phyloP scores from a whole-genome alignment of 257 asterid species.

The Solanum corneliomulleri region DNA sequence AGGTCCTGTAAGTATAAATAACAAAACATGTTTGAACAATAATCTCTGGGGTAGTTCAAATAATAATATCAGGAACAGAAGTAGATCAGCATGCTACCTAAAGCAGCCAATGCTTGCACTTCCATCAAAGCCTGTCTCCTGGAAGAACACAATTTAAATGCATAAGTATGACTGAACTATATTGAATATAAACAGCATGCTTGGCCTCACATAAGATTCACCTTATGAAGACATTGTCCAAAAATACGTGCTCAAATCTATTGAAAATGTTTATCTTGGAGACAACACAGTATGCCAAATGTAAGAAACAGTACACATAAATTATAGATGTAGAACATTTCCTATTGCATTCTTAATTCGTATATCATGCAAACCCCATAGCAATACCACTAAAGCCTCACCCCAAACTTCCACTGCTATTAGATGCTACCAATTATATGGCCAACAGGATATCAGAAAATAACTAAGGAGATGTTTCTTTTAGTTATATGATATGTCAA shows the following conservation, averaged over 20 bases:
- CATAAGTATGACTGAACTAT: background rate
- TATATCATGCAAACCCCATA: background rate
- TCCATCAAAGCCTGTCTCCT: conserved; percentile 96
- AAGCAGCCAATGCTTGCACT: conserved; percentile 90
- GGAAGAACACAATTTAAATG: conserved; percentile 6
- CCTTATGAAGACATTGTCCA: background rate
- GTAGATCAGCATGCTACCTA: conserved; percentile 32
- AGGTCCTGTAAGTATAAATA: conserved; percentile 42
- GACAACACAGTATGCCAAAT: background rate
- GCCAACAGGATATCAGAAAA: background rate
- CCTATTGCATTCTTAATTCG: background rate
- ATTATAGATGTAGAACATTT: background rate
- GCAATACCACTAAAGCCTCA: background rate
- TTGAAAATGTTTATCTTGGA: background rate
- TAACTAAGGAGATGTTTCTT: background rate
- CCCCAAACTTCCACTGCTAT: background rate
- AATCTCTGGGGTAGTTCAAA: background rate
- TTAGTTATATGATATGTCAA: background rate
- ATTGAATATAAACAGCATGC: background rate
- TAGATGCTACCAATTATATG: background rate
- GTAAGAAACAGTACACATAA: background rate
- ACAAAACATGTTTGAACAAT: background rate
- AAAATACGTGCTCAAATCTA: background rate
- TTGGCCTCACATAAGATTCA: background rate
- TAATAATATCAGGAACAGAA: background rate